Conservation (phyloP, 2,329 filamentous ascomycete genomes). For the Capronia epimyces region DNA sequence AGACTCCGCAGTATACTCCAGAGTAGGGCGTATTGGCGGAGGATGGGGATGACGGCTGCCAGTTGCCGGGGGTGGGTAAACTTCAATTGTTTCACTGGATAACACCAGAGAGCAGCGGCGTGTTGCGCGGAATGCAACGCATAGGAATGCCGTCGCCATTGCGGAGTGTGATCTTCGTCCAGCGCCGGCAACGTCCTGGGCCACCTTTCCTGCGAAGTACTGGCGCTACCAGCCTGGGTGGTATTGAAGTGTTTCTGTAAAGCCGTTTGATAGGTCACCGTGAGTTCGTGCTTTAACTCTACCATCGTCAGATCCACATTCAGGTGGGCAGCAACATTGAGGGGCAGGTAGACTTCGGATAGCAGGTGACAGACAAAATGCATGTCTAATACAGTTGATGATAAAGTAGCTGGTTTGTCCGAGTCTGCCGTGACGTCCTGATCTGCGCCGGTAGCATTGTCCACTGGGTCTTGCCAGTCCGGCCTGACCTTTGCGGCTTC, state of each 20-base stretch:
- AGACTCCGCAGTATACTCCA: slow-evolving; percentile 37
- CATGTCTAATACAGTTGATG: slow-evolving; percentile 38
- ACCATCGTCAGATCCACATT: slow-evolving; percentile 38
- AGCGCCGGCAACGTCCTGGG: slow-evolving; percentile 33
- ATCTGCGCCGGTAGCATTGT: slow-evolving; percentile 4
- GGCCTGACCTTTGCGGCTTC: slow-evolving; percentile 38
- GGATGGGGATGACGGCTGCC: slow-evolving; percentile 40
- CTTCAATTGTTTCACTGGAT: slow-evolving; percentile 37
- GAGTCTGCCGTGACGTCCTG: slow-evolving; percentile 28
- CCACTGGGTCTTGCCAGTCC: slow-evolving; percentile 29
- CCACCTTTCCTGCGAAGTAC: slow-evolving; percentile 33
- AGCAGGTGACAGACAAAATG: slow-evolving; percentile 42
- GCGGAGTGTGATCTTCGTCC: slow-evolving; percentile 31
- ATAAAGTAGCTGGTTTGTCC: slow-evolving; percentile 33
- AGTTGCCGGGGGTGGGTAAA: slow-evolving; percentile 45
- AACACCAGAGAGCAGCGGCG: slow-evolving; percentile 22
- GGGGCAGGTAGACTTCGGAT: slow-evolving; percentile 40
- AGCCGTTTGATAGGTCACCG: slow-evolving; percentile 26
- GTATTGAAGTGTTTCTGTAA: slow-evolving; percentile 13
- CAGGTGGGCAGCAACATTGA: slow-evolving; percentile 39
- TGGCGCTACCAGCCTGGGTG: slow-evolving; percentile 16
- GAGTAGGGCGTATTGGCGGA: slow-evolving; percentile 43
- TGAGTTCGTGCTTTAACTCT: slow-evolving; percentile 30
- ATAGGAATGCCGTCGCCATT: slow-evolving; percentile 38
- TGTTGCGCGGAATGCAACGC: slow-evolving; percentile 41